These are phyloP conservation scores for Diddensiella santjacobensis DNA, from an alignment of 805 yeast species.

Conservation along the genomic window DNA sequence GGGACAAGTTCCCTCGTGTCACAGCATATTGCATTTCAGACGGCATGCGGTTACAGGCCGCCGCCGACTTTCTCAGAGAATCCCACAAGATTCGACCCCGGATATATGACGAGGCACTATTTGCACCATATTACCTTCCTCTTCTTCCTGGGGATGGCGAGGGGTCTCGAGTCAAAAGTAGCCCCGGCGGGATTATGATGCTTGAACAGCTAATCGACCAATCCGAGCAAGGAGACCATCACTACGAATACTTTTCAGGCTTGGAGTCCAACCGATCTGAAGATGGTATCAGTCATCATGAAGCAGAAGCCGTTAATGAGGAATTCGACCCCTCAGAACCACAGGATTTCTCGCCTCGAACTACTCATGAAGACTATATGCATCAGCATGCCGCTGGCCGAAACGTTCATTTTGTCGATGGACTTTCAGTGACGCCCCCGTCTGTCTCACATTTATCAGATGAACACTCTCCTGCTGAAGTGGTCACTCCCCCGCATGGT, in stretches of 20 bases:
- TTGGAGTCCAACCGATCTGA: constrained; percentile 39
- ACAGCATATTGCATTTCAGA: constrained; percentile 92
- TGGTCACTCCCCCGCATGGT: neutral
- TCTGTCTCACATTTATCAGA: neutral
- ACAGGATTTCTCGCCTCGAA: constrained; percentile 63
- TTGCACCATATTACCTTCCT: constrained; percentile 85
- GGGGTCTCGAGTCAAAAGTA: constrained; percentile 34
- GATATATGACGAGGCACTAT: constrained; percentile 86
- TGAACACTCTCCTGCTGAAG: neutral
- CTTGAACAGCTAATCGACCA: constrained; percentile 78
- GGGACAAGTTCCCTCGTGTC: constrained; percentile 69
- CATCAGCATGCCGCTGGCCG: neutral
- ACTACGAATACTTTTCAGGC: constrained; percentile 86
- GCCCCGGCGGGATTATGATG: constrained; percentile 39
- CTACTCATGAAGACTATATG: constrained; percentile 1
- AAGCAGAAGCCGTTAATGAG: constrained; percentile 33
- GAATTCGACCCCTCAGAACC: constrained; percentile 93
- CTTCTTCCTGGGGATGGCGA: constrained; percentile 67
- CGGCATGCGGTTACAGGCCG: constrained; percentile 61
- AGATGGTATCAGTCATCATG: constrained; percentile 42
- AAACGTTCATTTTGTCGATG: neutral
- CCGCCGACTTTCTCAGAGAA: constrained; percentile 59
- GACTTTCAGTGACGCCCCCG: neutral
- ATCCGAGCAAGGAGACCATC: constrained; percentile 85
- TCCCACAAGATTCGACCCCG: constrained; percentile 84